These are phyloP conservation scores for Volvox carteri DNA, from an alignment of 163 green algal genomes.

Conservation along the genomic window DNA sequence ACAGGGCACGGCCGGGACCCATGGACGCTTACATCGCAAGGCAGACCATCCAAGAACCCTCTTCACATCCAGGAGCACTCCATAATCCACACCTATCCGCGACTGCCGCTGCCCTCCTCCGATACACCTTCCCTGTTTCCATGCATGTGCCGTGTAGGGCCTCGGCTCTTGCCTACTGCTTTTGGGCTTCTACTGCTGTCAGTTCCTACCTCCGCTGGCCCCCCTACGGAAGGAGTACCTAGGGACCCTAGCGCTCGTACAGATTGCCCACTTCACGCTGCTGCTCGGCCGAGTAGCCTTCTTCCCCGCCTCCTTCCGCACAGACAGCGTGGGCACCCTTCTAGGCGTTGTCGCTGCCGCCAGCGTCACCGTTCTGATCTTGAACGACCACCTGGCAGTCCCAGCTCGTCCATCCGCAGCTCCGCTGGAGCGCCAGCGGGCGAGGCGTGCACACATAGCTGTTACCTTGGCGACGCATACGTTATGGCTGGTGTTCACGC, in stretches of 20 bases:
- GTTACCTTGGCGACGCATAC: background rate
- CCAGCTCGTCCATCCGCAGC: background rate
- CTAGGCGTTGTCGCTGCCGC: background rate
- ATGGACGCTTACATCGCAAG: too few relatives aligned
- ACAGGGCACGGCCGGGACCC: too few relatives aligned
- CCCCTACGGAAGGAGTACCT: slow-evolving; percentile 28
- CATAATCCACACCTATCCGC: too few relatives aligned
- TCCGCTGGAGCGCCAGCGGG: background rate
- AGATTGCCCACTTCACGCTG: background rate
- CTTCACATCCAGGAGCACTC: too few relatives aligned
- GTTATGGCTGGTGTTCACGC: background rate
- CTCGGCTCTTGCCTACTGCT: slow-evolving; percentile 6
- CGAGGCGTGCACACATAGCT: background rate
- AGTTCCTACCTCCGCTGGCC: background rate
- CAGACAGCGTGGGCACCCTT: background rate
- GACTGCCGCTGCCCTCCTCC: too few relatives aligned
- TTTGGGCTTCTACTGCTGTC: slow-evolving; percentile 29
- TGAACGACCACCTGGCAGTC: background rate
- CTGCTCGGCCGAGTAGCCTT: background rate
- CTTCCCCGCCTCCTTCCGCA: background rate
- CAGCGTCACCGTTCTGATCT: background rate
- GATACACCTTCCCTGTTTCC: background rate
- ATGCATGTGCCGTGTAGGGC: background rate
- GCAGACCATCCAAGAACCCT: too few relatives aligned
- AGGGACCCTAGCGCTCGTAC: background rate